A percentile compares a stretch with the other conserved stretches of the same genome.
Evolutionary conservation across 2,329 filamentous ascomycete species (phyloP).

Genomic region (Hypoxylon sp.): DNA sequence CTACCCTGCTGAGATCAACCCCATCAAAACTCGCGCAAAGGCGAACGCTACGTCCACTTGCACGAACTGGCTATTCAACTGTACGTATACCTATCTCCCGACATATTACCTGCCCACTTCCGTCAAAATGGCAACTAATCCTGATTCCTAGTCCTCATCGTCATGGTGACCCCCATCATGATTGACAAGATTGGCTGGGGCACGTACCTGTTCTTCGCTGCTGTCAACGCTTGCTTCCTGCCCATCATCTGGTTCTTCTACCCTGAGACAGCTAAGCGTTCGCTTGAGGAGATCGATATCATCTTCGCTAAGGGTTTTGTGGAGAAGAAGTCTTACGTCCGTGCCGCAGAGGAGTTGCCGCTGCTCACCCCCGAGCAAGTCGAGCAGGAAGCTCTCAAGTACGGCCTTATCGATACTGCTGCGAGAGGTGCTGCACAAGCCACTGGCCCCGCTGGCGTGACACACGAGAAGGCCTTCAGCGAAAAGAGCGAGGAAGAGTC

Average conservation of each 20-base stretch:
- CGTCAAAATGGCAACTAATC: slow-evolving; percentile 43
- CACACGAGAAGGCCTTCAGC: slow-evolving; percentile 42
- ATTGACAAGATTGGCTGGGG: slow-evolving; percentile 71
- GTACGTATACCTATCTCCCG: slow-evolving; percentile 21
- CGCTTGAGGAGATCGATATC: slow-evolving; percentile 70
- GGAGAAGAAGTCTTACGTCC: slow-evolving; percentile 73
- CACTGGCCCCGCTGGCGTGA: slow-evolving; percentile 32
- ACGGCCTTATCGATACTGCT: slow-evolving; percentile 53
- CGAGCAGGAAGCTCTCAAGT: slow-evolving; percentile 62
- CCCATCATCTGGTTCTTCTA: slow-evolving; percentile 65
- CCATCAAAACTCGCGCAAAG: slow-evolving; percentile 63
- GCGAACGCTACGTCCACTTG: slow-evolving; percentile 72
- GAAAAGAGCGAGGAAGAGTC: slow-evolving; percentile 48
- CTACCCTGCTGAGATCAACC: slow-evolving; percentile 69
- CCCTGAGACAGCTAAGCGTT: slow-evolving; percentile 65
- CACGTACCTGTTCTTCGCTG: slow-evolving; percentile 65
- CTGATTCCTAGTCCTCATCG: slow-evolving; percentile 51
- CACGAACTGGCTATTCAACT: slow-evolving; percentile 59
- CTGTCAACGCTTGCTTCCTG: slow-evolving; percentile 56
- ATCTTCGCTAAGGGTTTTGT: slow-evolving; percentile 72
- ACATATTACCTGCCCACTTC: slow-evolving; percentile 41
- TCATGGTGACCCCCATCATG: slow-evolving; percentile 76
- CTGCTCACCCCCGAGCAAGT: slow-evolving; percentile 66
- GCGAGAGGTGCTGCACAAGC: slow-evolving; percentile 41
- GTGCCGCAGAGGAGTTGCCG: slow-evolving; percentile 70